These are phyloP conservation scores for Linnemannia zychae DNA, from an alignment of 192 early-diverging fungal genomes.

Conservation along the genomic window DNA sequence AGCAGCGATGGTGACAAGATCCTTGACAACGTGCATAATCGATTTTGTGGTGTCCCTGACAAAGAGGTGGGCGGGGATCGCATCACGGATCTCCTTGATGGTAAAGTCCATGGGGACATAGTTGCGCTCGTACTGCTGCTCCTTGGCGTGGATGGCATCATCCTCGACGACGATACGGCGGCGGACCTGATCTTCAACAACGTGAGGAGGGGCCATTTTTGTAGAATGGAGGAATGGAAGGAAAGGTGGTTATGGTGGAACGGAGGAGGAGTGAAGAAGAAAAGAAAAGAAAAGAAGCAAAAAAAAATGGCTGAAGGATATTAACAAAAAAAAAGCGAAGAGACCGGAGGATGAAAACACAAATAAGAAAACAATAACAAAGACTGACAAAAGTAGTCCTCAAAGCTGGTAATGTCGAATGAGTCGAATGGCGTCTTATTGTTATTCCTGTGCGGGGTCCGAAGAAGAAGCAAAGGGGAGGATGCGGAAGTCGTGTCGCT, in stretches of 20 bases:
- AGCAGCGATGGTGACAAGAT: conserved; percentile 76
- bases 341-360: conserved; percentile 2
- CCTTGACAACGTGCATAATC: conserved; percentile 84
- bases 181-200: conserved; percentile 33
- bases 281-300: neutral
- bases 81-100: conserved; percentile 92
- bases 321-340: conserved; percentile 1
- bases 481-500: neutral
- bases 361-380: neutral
- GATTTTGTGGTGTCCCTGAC: conserved; percentile 85
- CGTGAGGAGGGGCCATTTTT: conserved; percentile 45
- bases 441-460: neutral
- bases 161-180: conserved; percentile 35
- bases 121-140: conserved; percentile 50
- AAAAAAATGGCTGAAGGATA: neutral
- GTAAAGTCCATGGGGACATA: conserved; percentile 81
- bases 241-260: neutral
- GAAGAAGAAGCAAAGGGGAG: neutral
- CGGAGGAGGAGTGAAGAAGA: neutral
- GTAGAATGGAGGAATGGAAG: neutral
- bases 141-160: conserved; percentile 25
- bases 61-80: conserved; percentile 94
- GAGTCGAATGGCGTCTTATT: conserved; percentile 6
- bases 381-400: neutral
- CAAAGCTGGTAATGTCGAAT: neutral